Evolutionary conservation across 1,284 basidiomycete species (phyloP), one percentile per base, ranked within the genome.

Genomic region (Filobasidium uniguttulatum): DNA sequence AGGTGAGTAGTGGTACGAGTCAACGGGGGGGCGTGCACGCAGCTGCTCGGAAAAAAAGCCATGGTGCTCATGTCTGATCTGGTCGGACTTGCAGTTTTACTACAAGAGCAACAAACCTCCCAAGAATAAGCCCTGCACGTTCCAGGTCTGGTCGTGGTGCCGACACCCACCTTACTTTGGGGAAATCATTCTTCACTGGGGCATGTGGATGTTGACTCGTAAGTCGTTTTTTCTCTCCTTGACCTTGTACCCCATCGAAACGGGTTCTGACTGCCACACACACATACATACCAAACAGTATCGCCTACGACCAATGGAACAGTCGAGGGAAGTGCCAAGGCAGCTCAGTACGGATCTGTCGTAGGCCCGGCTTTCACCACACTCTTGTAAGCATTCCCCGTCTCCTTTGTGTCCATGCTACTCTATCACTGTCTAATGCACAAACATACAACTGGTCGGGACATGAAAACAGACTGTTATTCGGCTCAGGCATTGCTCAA

Each of bases 101-200:
- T 79, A 74, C 69, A 82, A 81, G 59, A 66, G 72, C 23, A 66
- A 65, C 3, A 73, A 75, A 35, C 73, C 74, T 34, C 74, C 77
- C 0, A 78, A 76, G 57, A 73, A 77, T 41, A 67, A 66, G 47
- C 76, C 77, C 9, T 82, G 76, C 72, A 80, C 79, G 20, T 73
- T 78, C 17, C 63, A 63, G 5, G 45, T 67, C 9, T 67, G 65
- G 65, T 57, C 60, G 17, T 64, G 57, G 53, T 60, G 57, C 17
- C 44, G 49, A 20, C 79, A 84, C 56, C 82, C 83, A 25, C 79
- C 81, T 7, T 85, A 83, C 62, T 82, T 83, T 60, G 81, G 82
- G 61, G 82, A 84, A 61, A 82, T 83, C 53, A 61, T 80, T 38
- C 78, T 81, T 55, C 82, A 81, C 76, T 82, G 80, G 80, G 81